Evolutionary conservation across 192 early-diverging fungal species (phyloP), one percentile per base, ranked within the genome.

Genomic region (Pilobolus umbonatus): DNA sequence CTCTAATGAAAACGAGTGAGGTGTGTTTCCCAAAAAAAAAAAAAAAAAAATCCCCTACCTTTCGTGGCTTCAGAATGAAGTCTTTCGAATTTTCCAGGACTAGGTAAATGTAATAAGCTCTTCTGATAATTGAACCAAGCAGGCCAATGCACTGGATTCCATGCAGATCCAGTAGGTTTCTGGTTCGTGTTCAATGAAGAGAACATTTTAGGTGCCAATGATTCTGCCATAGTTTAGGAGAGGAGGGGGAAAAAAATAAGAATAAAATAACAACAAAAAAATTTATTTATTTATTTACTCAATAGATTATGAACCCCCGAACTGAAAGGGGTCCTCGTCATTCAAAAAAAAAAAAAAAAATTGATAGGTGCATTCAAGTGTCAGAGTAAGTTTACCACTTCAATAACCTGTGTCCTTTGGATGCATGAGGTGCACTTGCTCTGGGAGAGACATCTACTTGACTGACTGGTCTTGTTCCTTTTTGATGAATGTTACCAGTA

Each of bases 11-110:
- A 46, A 9, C 38, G 25, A 50, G 52, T 14, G 25, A 14, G 36
- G 35, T 38, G 43, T 47, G 59, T 54, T 7, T 45, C 47, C 39
- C 25, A 12, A 31, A 19, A 31, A 6, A 21, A 51, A 7, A 34
- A 38, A 62, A 39, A 2, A 3, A 11, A 26, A 15, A 1, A 40
- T 25, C 21, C 71, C 74, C 22, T 69, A 94, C 92, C 69, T 72
- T 88, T 91, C 30, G 77, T 75, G 24, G 45, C 52, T 75, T 94
- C 92, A 34, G 84, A 62, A 76, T 90, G 91, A 62, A 92, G 70
- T 57, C 79, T 75, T 73, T 95, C 93, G 64, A 82, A 92, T 55
- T 70, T 83, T 56, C 90, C 93, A 19, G 92, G 91, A 65, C 82
- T 83, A n/a, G 84, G 82, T 56, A 95, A 72, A 58, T 84, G 73